Conservation (phyloP, 805 yeast species). For the Wickerhamiella occidentalis region DNA sequence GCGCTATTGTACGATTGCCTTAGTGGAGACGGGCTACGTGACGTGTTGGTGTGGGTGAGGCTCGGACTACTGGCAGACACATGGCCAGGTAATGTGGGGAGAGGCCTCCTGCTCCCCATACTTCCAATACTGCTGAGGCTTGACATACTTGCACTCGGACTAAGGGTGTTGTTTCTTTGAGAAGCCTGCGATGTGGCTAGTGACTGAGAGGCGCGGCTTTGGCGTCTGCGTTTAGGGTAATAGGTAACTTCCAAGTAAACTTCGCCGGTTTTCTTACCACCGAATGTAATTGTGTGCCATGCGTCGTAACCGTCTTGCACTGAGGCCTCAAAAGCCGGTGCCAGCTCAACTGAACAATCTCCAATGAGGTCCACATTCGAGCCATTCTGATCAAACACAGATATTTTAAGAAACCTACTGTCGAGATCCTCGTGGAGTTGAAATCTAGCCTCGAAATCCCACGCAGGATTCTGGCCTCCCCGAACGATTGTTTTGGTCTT, state of each 20-base stretch:
- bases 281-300: conserved; percentile 65
- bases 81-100: conserved; percentile 3
- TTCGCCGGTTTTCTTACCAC: conserved; percentile 72
- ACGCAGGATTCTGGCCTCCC: conserved; percentile 90
- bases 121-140: conserved; percentile 10
- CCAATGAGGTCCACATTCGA: conserved; percentile 71
- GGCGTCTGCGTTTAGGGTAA: conserved; percentile 38
- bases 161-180: conserved; percentile 1
- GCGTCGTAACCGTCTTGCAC: conserved; percentile 67
- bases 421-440: conserved; percentile 23
- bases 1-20: neutral
- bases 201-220: neutral
- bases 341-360: conserved; percentile 63
- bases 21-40: conserved; percentile 7
- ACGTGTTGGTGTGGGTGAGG: neutral
- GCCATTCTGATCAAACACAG: conserved; percentile 74
- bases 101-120: neutral
- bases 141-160: conserved; percentile 6
- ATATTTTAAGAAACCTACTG: conserved; percentile 52
- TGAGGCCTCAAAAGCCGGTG: conserved; percentile 54
- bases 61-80: conserved; percentile 2
- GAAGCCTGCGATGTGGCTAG: neutral
- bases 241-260: conserved; percentile 86
- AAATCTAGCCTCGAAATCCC: conserved; percentile 39
- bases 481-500: conserved; percentile 65